These are phyloP conservation scores for Fusarium sp. DNA, from an alignment of 2,329 filamentous ascomycete genomes.

Conservation along the genomic window DNA sequence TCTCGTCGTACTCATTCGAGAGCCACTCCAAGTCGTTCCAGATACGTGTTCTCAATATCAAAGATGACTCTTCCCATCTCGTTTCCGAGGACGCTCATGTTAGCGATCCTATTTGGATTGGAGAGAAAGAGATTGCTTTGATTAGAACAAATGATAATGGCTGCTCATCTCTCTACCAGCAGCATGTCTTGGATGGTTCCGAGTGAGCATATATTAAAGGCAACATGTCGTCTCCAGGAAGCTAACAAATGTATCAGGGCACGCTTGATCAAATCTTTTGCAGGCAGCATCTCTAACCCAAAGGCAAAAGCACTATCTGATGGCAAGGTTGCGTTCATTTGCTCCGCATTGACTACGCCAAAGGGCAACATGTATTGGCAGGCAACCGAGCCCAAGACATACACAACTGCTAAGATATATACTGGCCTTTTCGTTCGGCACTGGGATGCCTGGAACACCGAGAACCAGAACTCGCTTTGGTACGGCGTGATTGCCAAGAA, in stretches of 20 bases:
- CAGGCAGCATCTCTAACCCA: slow-evolving; percentile 66
- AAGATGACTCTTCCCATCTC: slow-evolving; percentile 70
- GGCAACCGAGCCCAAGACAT: slow-evolving; percentile 66
- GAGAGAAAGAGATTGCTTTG: slow-evolving; percentile 69
- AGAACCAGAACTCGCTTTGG: slow-evolving; percentile 78
- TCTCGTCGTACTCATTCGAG: slow-evolving; percentile 83
- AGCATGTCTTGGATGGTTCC: slow-evolving; percentile 48
- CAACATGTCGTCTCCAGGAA: neutral
- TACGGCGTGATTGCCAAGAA: slow-evolving; percentile 69
- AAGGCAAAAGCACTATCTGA: slow-evolving; percentile 64
- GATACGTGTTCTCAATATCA: slow-evolving; percentile 76
- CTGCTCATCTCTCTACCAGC: slow-evolving; percentile 58
- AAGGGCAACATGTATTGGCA: slow-evolving; percentile 77
- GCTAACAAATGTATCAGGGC: slow-evolving; percentile 39
- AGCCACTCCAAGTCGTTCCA: slow-evolving; percentile 75
- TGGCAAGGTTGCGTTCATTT: slow-evolving; percentile 63
- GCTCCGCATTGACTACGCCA: slow-evolving; percentile 73
- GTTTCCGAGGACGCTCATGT: slow-evolving; percentile 73
- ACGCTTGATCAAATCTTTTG: slow-evolving; percentile 60
- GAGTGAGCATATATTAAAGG: slow-evolving; percentile 48
- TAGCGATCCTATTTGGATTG: slow-evolving; percentile 81
- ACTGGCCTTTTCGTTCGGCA: slow-evolving; percentile 81
- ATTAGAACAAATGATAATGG: slow-evolving; percentile 62
- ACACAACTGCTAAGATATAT: slow-evolving; percentile 76
- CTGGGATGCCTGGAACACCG: slow-evolving; percentile 81